Evolutionary conservation across 2,329 filamentous ascomycete species (phyloP), one percentile per base, ranked within the genome.

Genomic region (Penicillium janthinellum): DNA sequence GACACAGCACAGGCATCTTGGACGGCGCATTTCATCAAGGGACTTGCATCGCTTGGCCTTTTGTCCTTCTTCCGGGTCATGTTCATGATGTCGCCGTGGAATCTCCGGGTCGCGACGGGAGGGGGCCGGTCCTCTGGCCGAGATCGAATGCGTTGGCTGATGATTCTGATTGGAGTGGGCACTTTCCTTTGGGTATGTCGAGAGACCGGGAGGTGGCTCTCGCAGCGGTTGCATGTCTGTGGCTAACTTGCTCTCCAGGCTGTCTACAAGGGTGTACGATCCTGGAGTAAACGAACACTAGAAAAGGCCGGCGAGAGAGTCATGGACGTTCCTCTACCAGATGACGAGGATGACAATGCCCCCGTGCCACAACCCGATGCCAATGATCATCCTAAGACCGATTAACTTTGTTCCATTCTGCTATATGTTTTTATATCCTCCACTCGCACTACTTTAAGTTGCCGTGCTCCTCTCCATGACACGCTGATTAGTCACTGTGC

Each of bases 401-500:
- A 73, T 31, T 74, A 57, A 45, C 31, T 10, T 35, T 31, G 31
- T 10, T 34, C 12, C 20, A 14, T 31, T 22, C 7, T 31, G 5
- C 39, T 54, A 28, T 28, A 10, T 35, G 20, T 54, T 22, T 20
- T 12, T n/a, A 39, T 22, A 53, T 17, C 22, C 50, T 17, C 39
- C 25, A 28, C 17, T 60, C 90, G 92, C 92, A 94, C 90, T 89
- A 90, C 90, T 89, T 96, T 96, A 90, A 96, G 92, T 95, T 96
- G 91, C 86, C 91, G 92, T 85, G 85, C 87, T 82, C 82, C 83
- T 85, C 81, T 84, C 90, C 85, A 85, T 94, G 88, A 87, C 86
- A 86, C 92, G 91, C 88, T 89, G 88, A 95, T 93, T 88, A 95
- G 92, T 96, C 92, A 90, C 87, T 88, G 90, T 96, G 92, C 92